A percentile compares a stretch with the other conserved stretches of the same genome.
Evolutionary conservation across 495 filamentous ascomycete genomes (phyloP).

Genomic region (Xylaria telfairii): DNA sequence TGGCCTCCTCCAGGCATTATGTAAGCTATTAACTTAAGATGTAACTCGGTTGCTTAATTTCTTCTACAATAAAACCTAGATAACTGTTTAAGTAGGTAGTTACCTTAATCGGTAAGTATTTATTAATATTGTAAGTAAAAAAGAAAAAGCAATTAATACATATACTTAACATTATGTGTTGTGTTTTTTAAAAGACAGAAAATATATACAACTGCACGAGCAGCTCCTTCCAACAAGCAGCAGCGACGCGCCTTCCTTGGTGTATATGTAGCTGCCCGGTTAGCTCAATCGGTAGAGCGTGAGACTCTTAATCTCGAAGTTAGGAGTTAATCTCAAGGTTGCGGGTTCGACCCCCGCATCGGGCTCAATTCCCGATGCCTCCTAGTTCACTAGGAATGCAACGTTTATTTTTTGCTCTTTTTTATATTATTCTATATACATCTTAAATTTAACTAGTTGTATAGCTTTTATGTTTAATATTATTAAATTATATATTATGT

Average conservation of each 20-base stretch:
- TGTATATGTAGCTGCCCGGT: conserved; percentile 47
- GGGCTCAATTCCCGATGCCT: conserved; percentile 48
- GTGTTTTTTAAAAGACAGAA: too few relatives aligned
- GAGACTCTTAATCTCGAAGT: conserved; percentile 78
- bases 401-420: not conserved
- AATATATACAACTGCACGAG: too few relatives aligned
- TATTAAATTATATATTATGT: too few relatives aligned
- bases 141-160: too few relatives aligned
- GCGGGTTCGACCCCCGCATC: conserved; percentile 57
- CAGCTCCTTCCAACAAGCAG: not conserved
- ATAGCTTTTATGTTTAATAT: not conserved
- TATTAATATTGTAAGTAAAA: too few relatives aligned
- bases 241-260: not conserved
- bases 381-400: conserved; percentile 16
- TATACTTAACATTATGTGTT: too few relatives aligned
- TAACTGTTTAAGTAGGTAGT: conserved; percentile 44
- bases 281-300: conserved; percentile 87
- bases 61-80: too few relatives aligned
- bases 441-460: too few relatives aligned
- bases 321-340: conserved; percentile 65
- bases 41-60: too few relatives aligned
- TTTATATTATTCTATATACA: too few relatives aligned
- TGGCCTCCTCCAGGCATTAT: too few relatives aligned
- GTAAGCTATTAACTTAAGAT: not conserved
- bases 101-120: conserved; percentile 46